Evolutionary conservation across 2,329 filamentous ascomycete species (phyloP), one percentile per base, ranked within the genome.

Genomic region (Aspergillus sp.): DNA sequence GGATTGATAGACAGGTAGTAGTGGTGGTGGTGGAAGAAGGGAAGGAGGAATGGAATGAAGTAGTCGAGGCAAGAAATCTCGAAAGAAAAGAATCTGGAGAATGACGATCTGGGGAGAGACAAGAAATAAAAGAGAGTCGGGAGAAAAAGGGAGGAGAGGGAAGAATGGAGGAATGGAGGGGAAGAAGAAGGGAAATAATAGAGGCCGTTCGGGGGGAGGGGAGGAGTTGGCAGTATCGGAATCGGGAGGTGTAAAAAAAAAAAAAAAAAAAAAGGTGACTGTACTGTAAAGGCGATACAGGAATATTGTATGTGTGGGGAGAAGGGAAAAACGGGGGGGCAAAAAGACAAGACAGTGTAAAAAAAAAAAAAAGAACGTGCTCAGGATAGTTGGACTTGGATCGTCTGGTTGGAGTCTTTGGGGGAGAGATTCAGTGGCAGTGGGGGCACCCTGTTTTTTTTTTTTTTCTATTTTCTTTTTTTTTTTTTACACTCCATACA

Each of bases 121-220:
- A 19, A 19, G 46, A 58, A 56, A 52, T 54, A 56, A 44, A 61
- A 58, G 44, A 55, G 56, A 52, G 61, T 35, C 40, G 48, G 42
- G 46, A 33, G n/a, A 32, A n/a, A 34, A 35, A 41, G 29, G 12
- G 43, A 33, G 29, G 32, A 45, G 29, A 46, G 36, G 41, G 38
- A 43, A 39, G 44, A 45, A 46, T 45, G 45, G 42, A 46, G 43
- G 50, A 52, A 53, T 49, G 50, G 49, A 51, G 55, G 46, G 48
- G 51, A 43, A 53, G 50, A 53, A 56, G 53, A 51, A 52, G 49
- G 51, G 51, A 50, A 50, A 48, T 48, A 57, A 19, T 19, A 19
- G 19, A 19, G 19, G 19, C 19, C 19, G 49, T 46, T 57, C 42
- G 53, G 52, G 56, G 46, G 51, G 51, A 51, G 48, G 49, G 54